Base-by-base conservation (phyloP, 768 basidiomycete genomes). In the Multifurca ochricompacta region DNA sequence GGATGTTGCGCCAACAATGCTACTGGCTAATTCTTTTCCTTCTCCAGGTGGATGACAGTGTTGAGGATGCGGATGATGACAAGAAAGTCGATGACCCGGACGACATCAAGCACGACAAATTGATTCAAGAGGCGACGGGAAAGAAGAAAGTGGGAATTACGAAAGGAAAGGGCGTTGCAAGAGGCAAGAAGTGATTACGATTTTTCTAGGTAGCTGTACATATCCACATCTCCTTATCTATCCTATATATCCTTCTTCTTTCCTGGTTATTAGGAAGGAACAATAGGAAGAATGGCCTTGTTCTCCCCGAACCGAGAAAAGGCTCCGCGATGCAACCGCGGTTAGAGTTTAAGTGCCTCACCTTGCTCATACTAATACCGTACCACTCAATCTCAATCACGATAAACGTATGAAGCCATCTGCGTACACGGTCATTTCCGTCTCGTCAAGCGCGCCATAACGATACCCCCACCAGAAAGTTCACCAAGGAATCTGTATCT, bases 101-200 rank as follows among this genome's bases (percentile, higher is more conserved):
- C 40, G 67, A 63, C 46, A 51, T 68, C 27, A 53, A 59, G 28
- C 63, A 65, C 36, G 71, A 72, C 58, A 68, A 65, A 51, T 56
- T 71, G 27, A 65, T 71, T 46, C 65, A 66, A 54, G 36, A 49
- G n/a, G 54, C 30, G 4, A 41, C 32, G 4, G 31, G 43, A 27
- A 59, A 59, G 54, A 59, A 54, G 45, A 45, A 45, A 34, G 39
- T 43, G 14, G 19, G 32, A 10, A n/a, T 41, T 34, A 9, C 50
- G 23, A 59, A 59, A 46, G 54, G 30, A 52, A 45, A 45, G 53
- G 27, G 48, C n/a, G 21, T 46, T 32, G 42, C 50, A 27, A 61
- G 56, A 31, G 60, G 58, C 41, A 61, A 56, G 40, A 56, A 19
- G 32, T 56, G 21, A 43, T 40, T 27, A 34, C 30, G 27, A 16